Evolutionary conservation across 2,329 filamentous ascomycete species (phyloP).

Genomic region (Talaromyces atroroseus): DNA sequence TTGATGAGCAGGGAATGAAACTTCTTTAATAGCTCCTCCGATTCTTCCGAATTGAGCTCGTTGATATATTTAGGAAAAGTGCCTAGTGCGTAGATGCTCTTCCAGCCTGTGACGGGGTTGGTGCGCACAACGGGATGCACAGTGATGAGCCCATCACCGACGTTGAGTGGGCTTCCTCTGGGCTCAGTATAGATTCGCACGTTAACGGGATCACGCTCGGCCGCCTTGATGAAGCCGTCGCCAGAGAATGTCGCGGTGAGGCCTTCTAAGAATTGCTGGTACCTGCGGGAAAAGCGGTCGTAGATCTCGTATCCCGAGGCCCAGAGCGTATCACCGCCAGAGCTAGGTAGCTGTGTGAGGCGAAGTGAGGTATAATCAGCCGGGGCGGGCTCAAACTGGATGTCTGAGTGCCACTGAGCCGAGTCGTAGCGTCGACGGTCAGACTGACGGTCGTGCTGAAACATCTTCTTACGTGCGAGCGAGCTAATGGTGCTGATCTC

Average conservation of each 20-base stretch:
- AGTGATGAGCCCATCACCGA: conserved; percentile 48
- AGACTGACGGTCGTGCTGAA: conserved; percentile 51
- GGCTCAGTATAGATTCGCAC: conserved; percentile 26
- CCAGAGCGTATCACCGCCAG: conserved; percentile 61
- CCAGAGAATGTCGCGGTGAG: conserved; percentile 45
- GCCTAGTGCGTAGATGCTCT: conserved; percentile 32
- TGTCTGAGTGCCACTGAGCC: conserved; percentile 55
- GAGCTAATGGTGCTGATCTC: conserved; percentile 46
- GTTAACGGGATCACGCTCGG: conserved; percentile 8
- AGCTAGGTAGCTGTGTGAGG: conserved; percentile 51
- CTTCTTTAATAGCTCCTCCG: conserved; percentile 27
- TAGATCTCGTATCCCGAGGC: conserved; percentile 63
- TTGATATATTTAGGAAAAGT: conserved; percentile 29
- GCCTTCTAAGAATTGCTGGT: conserved; percentile 52
- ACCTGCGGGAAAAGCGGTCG: conserved; percentile 55
- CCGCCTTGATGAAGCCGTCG: conserved; percentile 2
- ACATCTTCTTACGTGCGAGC: background rate
- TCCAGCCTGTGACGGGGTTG: conserved; percentile 45
- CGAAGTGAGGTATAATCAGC: conserved; percentile 60
- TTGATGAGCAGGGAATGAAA: conserved; percentile 34
- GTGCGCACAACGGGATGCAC: conserved; percentile 46
- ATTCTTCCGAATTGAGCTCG: conserved; percentile 29
- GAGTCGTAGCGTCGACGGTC: conserved; percentile 32
- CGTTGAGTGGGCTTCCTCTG: conserved; percentile 53
- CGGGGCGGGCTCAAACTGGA: conserved; percentile 60